These are phyloP conservation scores for Alnus rubra DNA, from an alignment of 306 rosid species.

Conservation along the genomic window DNA sequence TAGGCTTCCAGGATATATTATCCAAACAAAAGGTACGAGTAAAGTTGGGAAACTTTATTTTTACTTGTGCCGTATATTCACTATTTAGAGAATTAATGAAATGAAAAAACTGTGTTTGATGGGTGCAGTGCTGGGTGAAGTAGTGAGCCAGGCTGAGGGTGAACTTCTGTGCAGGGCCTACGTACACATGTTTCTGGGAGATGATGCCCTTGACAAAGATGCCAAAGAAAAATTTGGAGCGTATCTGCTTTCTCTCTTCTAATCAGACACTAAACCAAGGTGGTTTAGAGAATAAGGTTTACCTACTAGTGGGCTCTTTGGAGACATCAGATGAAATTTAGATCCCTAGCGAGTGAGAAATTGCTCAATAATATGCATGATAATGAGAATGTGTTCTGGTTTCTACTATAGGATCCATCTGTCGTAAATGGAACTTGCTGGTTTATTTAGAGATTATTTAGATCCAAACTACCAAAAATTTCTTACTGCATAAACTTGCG, in stretches of 20 bases:
- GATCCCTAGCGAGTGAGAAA: not conserved
- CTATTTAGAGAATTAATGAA: not conserved
- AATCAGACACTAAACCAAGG: not conserved
- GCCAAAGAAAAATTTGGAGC: constrained; percentile 25
- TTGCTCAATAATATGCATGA: constrained; percentile 15
- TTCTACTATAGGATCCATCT: constrained; percentile 2
- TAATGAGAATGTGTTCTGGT: constrained; percentile 1
- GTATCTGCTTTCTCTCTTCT: constrained; percentile 24
- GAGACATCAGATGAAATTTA: not conserved
- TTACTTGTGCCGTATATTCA: not conserved
- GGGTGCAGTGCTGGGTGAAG: constrained; percentile 33
- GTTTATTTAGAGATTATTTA: not conserved
- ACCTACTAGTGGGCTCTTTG: not conserved
- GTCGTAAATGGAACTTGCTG: not conserved
- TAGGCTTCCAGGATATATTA: constrained; percentile 18
- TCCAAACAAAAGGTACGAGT: constrained; percentile 24
- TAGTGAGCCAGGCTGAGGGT: constrained; percentile 23
- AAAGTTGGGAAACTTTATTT: not conserved
- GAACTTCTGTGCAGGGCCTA: constrained; percentile 29
- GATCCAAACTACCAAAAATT: not conserved
- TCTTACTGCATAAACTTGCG: not conserved
- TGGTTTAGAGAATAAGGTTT: constrained; percentile 10
- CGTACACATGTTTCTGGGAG: constrained; percentile 23
- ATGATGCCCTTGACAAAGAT: constrained; percentile 23
- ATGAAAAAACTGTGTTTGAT: not conserved